Evolutionary conservation across 306 rosid species (phyloP).

Genomic region (Gleditsia sinensis): DNA sequence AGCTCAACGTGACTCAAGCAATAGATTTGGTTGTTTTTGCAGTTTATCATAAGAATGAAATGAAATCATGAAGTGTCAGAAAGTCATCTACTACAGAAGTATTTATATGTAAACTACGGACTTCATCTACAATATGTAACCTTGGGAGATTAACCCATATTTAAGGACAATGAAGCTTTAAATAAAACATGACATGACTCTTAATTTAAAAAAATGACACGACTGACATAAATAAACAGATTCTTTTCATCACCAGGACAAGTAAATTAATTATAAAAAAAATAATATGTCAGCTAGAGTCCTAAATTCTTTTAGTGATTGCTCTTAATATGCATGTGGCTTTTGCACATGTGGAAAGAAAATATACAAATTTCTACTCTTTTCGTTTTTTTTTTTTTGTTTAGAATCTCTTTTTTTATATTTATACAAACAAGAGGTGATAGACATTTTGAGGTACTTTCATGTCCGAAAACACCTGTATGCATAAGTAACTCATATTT

Average conservation of each 20-base stretch:
- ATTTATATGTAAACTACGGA: neutral
- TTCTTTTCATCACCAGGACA: constrained; percentile 13
- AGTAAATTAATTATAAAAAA: neutral
- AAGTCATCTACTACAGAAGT: neutral
- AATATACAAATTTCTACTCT: no score
- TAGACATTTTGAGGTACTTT: no score
- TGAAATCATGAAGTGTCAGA: neutral
- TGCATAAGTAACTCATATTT: no score
- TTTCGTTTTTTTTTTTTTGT: no score
- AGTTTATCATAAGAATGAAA: neutral
- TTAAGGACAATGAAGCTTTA: constrained; percentile 7
- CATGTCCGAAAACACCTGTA: no score
- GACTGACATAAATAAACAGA: neutral
- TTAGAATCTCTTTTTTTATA: no score
- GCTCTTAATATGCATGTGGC: neutral
- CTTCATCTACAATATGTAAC: neutral
- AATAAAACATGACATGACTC: neutral
- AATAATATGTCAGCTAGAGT: neutral
- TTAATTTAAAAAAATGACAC: no score
- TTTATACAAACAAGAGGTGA: no score
- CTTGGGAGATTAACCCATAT: neutral
- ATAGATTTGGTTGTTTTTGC: neutral
- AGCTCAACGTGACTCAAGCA: neutral
- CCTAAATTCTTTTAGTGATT: neutral
- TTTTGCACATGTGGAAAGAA: neutral